These are phyloP conservation scores for Linum usitatissimum DNA, from an alignment of 345 rosid species.

Conservation along the genomic window DNA sequence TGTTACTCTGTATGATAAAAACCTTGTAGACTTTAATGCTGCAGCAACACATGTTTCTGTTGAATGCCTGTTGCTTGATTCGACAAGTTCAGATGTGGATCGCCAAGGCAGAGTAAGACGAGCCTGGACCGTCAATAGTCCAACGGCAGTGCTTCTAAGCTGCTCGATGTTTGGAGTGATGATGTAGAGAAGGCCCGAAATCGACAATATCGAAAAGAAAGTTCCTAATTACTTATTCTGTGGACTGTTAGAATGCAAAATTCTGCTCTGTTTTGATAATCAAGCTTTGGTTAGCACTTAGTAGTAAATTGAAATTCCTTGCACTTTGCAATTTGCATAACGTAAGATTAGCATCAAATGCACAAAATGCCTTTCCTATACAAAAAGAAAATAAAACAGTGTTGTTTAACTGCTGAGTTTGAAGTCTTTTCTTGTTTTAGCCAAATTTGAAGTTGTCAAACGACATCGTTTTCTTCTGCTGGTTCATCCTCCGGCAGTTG, in stretches of 20 bases:
- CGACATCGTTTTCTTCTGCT: no score
- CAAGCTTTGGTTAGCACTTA: no score
- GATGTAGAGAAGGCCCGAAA: conserved; percentile 26
- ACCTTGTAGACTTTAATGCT: no score
- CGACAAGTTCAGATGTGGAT: conserved; percentile 71
- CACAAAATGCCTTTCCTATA: not conserved
- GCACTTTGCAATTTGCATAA: not conserved
- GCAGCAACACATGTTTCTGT: not conserved
- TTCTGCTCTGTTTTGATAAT: not conserved
- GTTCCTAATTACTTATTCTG: conserved; percentile 33
- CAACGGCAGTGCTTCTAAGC: conserved; percentile 88
- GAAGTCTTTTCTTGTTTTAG: not conserved
- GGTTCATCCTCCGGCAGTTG: not conserved
- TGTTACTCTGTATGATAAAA: no score
- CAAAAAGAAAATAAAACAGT: not conserved
- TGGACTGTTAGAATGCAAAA: not conserved
- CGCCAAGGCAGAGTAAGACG: conserved; percentile 87
- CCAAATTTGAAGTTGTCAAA: no score
- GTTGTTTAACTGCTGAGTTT: not conserved
- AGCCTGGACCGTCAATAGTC: conserved; percentile 87
- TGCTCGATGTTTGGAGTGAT: conserved; percentile 29
- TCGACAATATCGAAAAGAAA: conserved; percentile 11
- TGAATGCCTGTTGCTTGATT: not conserved
- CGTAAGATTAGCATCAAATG: not conserved
- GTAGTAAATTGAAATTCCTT: no score